Conservation (phyloP, 352 stramenopile genomes). For the Globisporangium mamillatum region DNA sequence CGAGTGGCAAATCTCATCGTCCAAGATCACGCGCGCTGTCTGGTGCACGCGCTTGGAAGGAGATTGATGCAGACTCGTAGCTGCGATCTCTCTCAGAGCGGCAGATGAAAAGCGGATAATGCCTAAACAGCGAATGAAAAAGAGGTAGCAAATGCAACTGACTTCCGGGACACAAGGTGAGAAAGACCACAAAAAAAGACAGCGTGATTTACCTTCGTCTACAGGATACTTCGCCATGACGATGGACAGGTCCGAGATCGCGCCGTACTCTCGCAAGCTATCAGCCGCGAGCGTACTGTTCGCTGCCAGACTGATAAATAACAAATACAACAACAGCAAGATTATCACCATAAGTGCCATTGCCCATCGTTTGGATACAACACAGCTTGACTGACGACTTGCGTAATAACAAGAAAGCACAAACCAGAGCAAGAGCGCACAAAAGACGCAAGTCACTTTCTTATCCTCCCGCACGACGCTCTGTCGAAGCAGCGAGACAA, state of each 20-base stretch:
- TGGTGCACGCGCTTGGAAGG: conserved; percentile 61
- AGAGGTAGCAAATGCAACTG: not conserved
- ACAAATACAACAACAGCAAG: not conserved
- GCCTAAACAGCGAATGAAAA: conserved; percentile 17
- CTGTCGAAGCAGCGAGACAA: conserved; percentile 51
- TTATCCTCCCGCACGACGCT: conserved; percentile 62
- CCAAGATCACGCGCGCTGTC: conserved; percentile 62
- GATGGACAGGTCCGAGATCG: conserved; percentile 64
- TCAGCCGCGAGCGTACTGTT: conserved; percentile 41
- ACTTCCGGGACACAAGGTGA: not conserved
- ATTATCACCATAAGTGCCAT: not conserved
- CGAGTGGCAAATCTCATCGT: conserved; percentile 34
- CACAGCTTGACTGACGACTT: not conserved
- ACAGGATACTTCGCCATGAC: conserved; percentile 73
- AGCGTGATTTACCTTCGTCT: conserved; percentile 42
- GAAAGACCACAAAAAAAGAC: not conserved
- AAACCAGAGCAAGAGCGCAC: conserved; percentile 61
- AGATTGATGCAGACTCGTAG: conserved; percentile 52
- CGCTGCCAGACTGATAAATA: conserved; percentile 37
- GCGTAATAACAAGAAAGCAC: not conserved
- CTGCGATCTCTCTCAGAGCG: conserved; percentile 54
- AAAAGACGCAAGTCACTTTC: conserved; percentile 69
- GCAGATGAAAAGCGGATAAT: conserved; percentile 66
- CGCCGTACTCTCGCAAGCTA: conserved; percentile 41
- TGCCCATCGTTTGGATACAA: not conserved